These are phyloP conservation scores for Phytophthora sansomeana DNA, from an alignment of 352 stramenopile genomes.

Conservation along the genomic window DNA sequence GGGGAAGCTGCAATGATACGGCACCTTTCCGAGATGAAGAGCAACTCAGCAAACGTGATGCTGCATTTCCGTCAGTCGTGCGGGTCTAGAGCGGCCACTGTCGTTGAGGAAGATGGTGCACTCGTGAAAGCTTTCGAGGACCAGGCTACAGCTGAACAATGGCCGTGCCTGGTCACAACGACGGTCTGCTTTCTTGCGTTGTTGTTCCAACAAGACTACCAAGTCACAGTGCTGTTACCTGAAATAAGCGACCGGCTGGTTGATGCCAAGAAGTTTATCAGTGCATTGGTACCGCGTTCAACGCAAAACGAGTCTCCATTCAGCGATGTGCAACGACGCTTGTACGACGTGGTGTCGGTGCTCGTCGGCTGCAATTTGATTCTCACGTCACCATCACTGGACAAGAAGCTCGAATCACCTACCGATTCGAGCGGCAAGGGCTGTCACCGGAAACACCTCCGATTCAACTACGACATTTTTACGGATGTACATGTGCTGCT, in stretches of 20 bases:
- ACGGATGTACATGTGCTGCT: conserved; percentile 41
- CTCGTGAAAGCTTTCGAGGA: conserved; percentile 58
- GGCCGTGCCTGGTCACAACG: conserved; percentile 64
- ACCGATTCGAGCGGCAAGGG: conserved; percentile 31
- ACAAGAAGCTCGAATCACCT: conserved; percentile 23
- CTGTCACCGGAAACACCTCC: conserved; percentile 51
- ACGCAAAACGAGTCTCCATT: conserved; percentile 28
- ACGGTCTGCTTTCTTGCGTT: conserved; percentile 65
- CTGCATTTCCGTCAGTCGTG: conserved; percentile 22
- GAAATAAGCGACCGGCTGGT: conserved; percentile 54
- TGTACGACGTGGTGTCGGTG: conserved; percentile 79
- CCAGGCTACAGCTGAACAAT: conserved; percentile 51
- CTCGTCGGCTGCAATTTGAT: conserved; percentile 65
- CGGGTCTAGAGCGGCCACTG: background rate
- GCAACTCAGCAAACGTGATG: conserved; percentile 32
- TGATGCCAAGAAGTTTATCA: conserved; percentile 49
- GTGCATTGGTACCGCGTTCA: conserved; percentile 20
- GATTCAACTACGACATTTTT: conserved; percentile 70
- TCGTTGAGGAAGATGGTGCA: conserved; percentile 52
- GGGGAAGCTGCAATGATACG: conserved; percentile 50
- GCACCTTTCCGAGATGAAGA: conserved; percentile 47
- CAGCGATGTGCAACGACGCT: conserved; percentile 58
- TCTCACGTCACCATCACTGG: conserved; percentile 26
- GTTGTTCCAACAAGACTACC: conserved; percentile 53
- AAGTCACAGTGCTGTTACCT: conserved; percentile 36